Percentiles rank a stretch among this genome's conserved stretches.
Evolutionary conservation across 1,139 yeast genomes (phyloP).

Genomic region (Torulaspora globosa): DNA sequence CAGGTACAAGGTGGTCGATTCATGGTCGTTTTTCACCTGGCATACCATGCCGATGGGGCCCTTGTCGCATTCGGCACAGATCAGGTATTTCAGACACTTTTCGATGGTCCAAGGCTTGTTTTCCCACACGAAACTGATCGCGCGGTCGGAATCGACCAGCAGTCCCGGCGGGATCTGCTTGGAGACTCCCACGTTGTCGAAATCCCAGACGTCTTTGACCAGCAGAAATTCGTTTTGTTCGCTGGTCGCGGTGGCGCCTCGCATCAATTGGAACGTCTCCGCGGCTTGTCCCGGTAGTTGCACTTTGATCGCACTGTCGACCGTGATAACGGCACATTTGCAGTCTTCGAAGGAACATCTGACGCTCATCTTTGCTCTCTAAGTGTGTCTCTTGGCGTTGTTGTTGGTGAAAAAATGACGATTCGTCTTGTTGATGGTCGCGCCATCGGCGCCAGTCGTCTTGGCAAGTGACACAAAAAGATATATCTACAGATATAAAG

Average conservation of each 20-base stretch:
- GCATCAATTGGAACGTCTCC: conserved; percentile 22
- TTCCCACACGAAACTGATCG: conserved; percentile 9
- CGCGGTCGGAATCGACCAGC: conserved; percentile 9
- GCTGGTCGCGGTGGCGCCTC: background rate
- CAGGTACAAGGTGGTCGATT: conserved; percentile 24
- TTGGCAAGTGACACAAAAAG: background rate
- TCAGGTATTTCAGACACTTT: conserved; percentile 48
- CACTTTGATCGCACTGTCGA: conserved; percentile 15
- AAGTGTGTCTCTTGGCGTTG: background rate
- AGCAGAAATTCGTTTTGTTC: conserved; percentile 37
- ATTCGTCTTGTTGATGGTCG: background rate
- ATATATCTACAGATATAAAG: background rate
- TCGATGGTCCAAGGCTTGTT: conserved; percentile 25
- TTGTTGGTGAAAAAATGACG: background rate
- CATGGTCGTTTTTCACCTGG: conserved; percentile 40
- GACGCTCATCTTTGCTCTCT: conserved; percentile 12
- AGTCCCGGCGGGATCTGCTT: conserved; percentile 39
- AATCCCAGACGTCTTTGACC: conserved; percentile 64
- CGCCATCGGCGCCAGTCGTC: background rate
- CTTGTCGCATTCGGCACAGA: conserved; percentile 70
- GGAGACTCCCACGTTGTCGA: conserved; percentile 73
- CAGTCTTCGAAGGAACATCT: conserved; percentile 31
- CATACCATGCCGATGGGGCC: conserved; percentile 66
- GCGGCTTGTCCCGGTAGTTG: conserved; percentile 16
- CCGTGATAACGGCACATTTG: conserved; percentile 19